Conservation (phyloP, 345 rosid genomes). For the Anastatica hierochuntica region DNA sequence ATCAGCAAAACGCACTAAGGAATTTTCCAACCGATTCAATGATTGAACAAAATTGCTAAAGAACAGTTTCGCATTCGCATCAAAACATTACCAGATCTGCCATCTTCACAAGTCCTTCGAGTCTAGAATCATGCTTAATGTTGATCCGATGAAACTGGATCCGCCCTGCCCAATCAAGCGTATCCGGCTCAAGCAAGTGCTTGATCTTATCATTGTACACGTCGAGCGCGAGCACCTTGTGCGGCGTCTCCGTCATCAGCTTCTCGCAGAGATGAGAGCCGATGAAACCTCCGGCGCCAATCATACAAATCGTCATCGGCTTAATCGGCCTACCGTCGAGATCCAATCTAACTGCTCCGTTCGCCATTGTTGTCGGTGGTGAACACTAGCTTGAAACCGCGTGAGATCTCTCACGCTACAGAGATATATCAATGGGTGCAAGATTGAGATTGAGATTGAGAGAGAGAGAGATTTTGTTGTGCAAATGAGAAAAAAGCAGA, state of each 20-base stretch:
- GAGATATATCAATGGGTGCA: constrained; percentile 11
- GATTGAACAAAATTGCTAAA: neutral
- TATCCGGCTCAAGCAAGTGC: constrained; percentile 75
- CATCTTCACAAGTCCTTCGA: constrained; percentile 92
- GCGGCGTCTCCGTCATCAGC: constrained; percentile 68
- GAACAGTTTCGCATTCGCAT: neutral
- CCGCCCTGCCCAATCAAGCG: constrained; percentile 51
- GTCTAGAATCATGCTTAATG: constrained; percentile 92
- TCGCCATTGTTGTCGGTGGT: constrained; percentile 30
- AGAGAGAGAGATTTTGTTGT: neutral
- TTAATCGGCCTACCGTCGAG: constrained; percentile 80
- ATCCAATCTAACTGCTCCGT: constrained; percentile 46
- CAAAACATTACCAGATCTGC: constrained; percentile 66
- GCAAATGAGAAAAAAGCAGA: neutral
- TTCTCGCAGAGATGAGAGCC: constrained; percentile 98
- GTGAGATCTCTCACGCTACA: constrained; percentile 2
- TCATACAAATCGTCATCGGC: constrained; percentile 88
- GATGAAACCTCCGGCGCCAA: constrained; percentile 97
- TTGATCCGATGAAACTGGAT: constrained; percentile 98
- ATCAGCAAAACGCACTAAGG: constrained; percentile 10
- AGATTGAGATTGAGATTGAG: neutral
- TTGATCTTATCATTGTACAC: constrained; percentile 95
- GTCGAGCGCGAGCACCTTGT: constrained; percentile 80
- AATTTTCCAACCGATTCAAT: neutral
- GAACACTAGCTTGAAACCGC: neutral